Base-by-base conservation (phyloP, 1,284 basidiomycete genomes). In the Apiotrichum siamense region DNA sequence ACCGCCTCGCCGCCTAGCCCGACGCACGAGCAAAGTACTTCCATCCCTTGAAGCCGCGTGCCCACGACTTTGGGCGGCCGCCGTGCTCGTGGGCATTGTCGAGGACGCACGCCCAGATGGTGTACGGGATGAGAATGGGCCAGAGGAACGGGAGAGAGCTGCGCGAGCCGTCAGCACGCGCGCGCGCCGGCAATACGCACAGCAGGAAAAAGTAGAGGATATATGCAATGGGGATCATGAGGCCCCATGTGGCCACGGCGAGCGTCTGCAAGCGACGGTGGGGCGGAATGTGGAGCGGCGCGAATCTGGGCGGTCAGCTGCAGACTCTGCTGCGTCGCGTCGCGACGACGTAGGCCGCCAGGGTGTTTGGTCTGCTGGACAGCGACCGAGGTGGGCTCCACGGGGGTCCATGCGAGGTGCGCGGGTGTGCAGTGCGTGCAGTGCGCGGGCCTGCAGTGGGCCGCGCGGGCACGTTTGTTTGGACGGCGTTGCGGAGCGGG, bases 101-200 rank as follows among this genome's bases (percentile, higher is more conserved):
- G 38, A 57, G 39, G 54, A 89, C 84, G 24, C 77, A 69, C 18
- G 85, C 79, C 91, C 92, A 99, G 41, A 88, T 70, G 54, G 85
- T 67, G 72, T 99, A 99, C n/a, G 82, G 73, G 6, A 83, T 77
- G 18, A 97, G 69, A 37, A 92, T 66, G 0, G 90, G 88, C 94
- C 94, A 99, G 33, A 91, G 72, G 3, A 83, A 79, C 0, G 93
- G 94, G 50, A 90, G 80, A 0, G 94, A 92, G 65, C 93, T 97
- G 72, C 3, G 29, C 29, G 26, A 29, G 25, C 3, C 4, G 29
- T n/a, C n/a, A n/a, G n/a, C n/a, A n/a, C n/a, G n/a, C n/a, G n/a
- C n/a, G n/a, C n/a, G n/a, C n/a, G n/a, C n/a, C n/a, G n/a, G n/a
- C n/a, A n/a, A 42, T 7, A 75, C 86, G 66, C 64, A 94, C 89